These are phyloP conservation scores for Suillus decipiens DNA, from an alignment of 768 basidiomycete species.

Conservation along the genomic window DNA sequence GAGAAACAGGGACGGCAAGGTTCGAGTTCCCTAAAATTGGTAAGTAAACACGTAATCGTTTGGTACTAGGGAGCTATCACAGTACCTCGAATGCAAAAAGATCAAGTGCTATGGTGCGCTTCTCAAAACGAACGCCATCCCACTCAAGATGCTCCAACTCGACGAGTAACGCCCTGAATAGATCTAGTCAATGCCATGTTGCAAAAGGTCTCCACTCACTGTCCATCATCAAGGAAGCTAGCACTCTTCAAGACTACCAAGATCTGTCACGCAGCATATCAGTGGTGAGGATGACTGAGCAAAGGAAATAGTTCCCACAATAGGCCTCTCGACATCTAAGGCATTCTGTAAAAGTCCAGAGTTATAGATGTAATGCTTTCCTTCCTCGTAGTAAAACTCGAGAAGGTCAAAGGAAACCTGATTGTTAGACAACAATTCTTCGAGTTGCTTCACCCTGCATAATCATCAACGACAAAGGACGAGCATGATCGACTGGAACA, in stretches of 20 bases:
- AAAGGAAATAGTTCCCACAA: not conserved
- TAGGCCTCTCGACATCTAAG: not conserved
- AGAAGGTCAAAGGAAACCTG: constrained; percentile 7
- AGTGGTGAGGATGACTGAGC: not conserved
- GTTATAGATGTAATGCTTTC: not conserved
- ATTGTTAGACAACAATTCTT: not conserved
- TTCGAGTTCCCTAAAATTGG: not conserved
- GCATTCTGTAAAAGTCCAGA: not conserved
- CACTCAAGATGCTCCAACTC: not conserved
- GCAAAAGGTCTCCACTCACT: not conserved
- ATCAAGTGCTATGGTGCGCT: not conserved
- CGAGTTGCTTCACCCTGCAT: not conserved
- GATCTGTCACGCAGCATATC: not conserved
- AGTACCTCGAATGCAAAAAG: not conserved
- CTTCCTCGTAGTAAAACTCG: constrained; percentile 5
- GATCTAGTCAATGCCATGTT: not conserved
- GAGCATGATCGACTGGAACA: not conserved
- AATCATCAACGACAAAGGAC: not conserved
- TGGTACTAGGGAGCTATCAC: not conserved
- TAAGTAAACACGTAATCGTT: not conserved
- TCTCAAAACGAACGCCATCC: constrained; percentile 5
- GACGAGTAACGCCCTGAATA: not conserved
- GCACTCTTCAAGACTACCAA: not conserved
- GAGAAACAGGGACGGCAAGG: not conserved
- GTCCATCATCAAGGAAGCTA: not conserved